Conservation (phyloP, 257 asterid genomes). For the Solanum neorickii region DNA sequence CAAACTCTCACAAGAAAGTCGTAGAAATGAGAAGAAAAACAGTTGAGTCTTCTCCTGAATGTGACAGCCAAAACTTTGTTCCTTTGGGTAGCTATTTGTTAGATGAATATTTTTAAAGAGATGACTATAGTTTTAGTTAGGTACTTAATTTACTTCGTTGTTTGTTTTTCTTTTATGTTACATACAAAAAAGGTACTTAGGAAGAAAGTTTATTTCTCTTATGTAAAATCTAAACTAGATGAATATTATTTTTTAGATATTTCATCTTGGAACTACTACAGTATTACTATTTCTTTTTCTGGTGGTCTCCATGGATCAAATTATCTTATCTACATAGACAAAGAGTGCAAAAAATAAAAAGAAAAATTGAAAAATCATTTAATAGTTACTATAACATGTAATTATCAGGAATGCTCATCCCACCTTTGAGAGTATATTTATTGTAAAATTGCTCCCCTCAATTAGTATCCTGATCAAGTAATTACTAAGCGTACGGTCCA, state of each 20-base stretch:
- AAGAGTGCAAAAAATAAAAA: not conserved
- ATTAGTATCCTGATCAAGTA: not conserved
- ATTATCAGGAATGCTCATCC: not conserved
- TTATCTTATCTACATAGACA: not conserved
- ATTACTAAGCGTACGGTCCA: not conserved
- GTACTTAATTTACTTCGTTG: constrained; percentile 1
- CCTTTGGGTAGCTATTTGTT: constrained; percentile 31
- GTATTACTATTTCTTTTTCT: not conserved
- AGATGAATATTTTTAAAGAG: constrained; percentile 24
- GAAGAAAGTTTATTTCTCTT: not conserved
- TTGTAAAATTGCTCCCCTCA: not conserved
- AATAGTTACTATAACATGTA: not conserved
- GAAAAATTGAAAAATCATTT: not conserved
- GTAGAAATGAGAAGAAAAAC: constrained; percentile 32
- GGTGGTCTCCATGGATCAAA: not conserved
- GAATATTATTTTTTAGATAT: not conserved
- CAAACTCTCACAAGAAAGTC: constrained; percentile 60
- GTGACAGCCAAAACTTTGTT: constrained; percentile 26
- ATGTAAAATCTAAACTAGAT: not conserved
- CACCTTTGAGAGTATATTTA: not conserved
- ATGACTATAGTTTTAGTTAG: constrained; percentile 7
- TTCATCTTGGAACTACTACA: not conserved
- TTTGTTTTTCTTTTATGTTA: constrained; percentile 1
- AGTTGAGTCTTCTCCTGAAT: not conserved
- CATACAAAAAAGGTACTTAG: constrained; percentile 8